Conservation (phyloP, 306 rosid species). For the Pyrus pyrifolia region DNA sequence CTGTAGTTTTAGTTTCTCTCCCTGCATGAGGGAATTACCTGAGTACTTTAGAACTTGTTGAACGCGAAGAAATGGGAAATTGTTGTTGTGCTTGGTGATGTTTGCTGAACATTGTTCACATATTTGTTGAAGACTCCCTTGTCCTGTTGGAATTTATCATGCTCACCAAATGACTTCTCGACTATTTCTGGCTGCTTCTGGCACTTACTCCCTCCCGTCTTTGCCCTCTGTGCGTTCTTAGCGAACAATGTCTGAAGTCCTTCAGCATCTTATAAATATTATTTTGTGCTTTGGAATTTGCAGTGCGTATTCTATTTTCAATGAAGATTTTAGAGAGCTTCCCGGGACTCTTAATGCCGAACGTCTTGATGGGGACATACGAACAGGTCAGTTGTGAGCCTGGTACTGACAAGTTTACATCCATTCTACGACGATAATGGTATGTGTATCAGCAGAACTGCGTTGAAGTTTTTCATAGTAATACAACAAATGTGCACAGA, state of each 20-base stretch:
- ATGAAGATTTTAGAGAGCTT: conserved; percentile 92
- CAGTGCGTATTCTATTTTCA: conserved; percentile 95
- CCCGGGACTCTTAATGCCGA: conserved; percentile 90
- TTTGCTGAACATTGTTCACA: not conserved
- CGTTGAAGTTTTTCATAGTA: not conserved
- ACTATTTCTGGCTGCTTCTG: not conserved
- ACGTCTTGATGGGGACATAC: conserved; percentile 71
- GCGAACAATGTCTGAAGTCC: not conserved
- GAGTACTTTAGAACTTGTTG: not conserved
- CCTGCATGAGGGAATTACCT: not conserved
- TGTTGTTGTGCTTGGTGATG: not conserved
- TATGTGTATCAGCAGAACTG: not conserved
- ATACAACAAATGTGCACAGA: not conserved
- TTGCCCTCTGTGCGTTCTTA: not conserved
- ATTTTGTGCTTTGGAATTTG: conserved; percentile 11
- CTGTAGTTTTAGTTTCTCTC: not conserved
- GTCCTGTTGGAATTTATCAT: not conserved
- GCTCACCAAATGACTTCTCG: not conserved
- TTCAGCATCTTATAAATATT: not conserved
- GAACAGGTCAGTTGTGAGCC: conserved; percentile 82
- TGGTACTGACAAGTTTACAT: conserved; percentile 1
- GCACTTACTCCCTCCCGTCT: not conserved
- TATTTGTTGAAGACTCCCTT: not conserved
- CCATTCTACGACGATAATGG: not conserved
- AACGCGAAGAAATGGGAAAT: not conserved